phyloP scores from a whole-genome alignment of 2,329 filamentous ascomycete species.

The Hymenoscyphus albidus region DNA sequence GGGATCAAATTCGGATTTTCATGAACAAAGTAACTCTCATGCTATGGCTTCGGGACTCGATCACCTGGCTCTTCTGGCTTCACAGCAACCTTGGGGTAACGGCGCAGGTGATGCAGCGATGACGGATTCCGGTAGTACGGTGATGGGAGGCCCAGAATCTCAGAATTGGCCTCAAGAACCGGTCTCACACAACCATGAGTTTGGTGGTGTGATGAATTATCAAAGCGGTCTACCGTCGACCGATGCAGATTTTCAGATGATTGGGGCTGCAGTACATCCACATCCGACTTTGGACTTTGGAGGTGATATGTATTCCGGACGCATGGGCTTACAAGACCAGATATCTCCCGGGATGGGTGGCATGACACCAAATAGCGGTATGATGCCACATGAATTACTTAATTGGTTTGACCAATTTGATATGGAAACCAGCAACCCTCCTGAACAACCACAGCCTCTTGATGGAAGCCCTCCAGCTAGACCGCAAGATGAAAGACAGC shows the following conservation, averaged over 20 bases:
- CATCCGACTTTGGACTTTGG: conserved; percentile 19
- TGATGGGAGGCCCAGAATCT: conserved; percentile 14
- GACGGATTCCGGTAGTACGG: conserved; percentile 17
- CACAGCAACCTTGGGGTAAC: conserved; percentile 24
- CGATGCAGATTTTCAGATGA: conserved; percentile 20
- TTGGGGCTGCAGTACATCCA: conserved; percentile 17
- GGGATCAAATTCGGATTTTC: conserved; percentile 14
- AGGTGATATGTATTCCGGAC: conserved; percentile 19
- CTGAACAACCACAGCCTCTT: conserved; percentile 14
- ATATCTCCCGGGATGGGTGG: conserved; percentile 22
- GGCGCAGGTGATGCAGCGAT: conserved; percentile 21
- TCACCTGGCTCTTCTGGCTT: conserved; percentile 24
- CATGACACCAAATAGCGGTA: conserved; percentile 19
- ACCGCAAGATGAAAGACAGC: conserved; percentile 10
- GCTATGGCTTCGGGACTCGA: conserved; percentile 24
- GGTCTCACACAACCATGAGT: conserved; percentile 14
- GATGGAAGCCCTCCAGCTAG: conserved; percentile 9
- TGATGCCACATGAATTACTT: conserved; percentile 25
- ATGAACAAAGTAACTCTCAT: conserved; percentile 17
- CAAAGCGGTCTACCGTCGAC: conserved; percentile 15
- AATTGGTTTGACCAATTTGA: conserved; percentile 30
- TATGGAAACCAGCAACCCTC: conserved; percentile 21
- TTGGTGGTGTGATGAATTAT: conserved; percentile 17
- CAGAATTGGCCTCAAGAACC: conserved; percentile 21
- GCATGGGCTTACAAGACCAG: conserved; percentile 19